Evolutionary conservation across 768 basidiomycete species (phyloP).

Genomic region (Tylopilus subfusipes): DNA sequence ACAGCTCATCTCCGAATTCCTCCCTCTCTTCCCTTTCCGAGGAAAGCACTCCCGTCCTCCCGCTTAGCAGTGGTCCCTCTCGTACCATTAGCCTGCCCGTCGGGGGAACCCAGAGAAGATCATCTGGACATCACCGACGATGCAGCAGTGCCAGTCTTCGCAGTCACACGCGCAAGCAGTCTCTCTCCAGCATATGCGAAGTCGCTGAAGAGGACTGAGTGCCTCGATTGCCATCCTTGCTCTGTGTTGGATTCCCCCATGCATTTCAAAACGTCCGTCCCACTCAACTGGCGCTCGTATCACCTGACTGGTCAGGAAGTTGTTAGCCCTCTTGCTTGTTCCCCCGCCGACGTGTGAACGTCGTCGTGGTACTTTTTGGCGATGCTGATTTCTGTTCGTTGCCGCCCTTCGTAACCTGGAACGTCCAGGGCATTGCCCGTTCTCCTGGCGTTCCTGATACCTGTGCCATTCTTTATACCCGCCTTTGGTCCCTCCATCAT

Average conservation of each 20-base stretch:
- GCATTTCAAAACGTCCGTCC: background rate
- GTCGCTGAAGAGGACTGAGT: conserved; percentile 32
- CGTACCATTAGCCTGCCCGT: conserved; percentile 8
- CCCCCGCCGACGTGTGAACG: conserved; percentile 13
- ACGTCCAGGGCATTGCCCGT: conserved; percentile 14
- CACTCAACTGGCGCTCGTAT: conserved; percentile 5
- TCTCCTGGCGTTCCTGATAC: conserved; percentile 27
- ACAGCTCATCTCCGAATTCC: conserved; percentile 32
- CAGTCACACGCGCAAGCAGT: conserved; percentile 30
- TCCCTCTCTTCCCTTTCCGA: conserved; percentile 33
- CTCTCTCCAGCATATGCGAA: conserved; percentile 31
- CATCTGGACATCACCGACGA: conserved; percentile 27
- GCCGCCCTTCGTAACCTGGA: conserved; percentile 14
- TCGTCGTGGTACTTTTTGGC: conserved; percentile 11
- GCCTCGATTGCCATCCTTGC: background rate
- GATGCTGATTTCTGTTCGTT: conserved; percentile 26
- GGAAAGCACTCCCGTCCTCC: conserved; percentile 25
- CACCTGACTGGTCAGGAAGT: conserved; percentile 15
- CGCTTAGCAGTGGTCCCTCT: conserved; percentile 15
- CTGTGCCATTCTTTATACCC: conserved; percentile 31
- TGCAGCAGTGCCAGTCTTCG: conserved; percentile 31
- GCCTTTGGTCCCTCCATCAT: conserved; percentile 21
- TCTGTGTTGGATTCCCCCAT: background rate
- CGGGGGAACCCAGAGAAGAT: conserved; percentile 12
- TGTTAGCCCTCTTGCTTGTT: conserved; percentile 9